Conservation (phyloP, 495 filamentous ascomycete species). For the Elaphomyces granulatus region DNA sequence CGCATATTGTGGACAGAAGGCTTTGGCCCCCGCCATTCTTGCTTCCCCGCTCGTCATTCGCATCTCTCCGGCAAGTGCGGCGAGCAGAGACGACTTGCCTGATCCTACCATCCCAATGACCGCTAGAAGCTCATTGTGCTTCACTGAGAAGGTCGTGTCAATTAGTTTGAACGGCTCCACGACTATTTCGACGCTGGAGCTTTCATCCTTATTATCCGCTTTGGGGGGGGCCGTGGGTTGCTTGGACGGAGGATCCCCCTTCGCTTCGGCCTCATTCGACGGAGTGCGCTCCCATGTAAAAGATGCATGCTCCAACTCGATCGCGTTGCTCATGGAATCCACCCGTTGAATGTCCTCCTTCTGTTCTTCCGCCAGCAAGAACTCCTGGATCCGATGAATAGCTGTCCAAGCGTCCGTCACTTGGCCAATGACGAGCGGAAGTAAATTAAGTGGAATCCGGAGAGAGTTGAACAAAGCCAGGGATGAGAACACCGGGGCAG, state of each 20-base stretch:
- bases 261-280: slow-evolving; percentile 45
- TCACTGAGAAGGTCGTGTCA: slow-evolving; percentile 57
- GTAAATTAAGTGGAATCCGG: slow-evolving; percentile 73
- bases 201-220: slow-evolving; percentile 25
- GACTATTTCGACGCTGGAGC: slow-evolving; percentile 23
- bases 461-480: slow-evolving; percentile 85
- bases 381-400: slow-evolving; percentile 71
- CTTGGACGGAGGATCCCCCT: slow-evolving; percentile 15
- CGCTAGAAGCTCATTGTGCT: slow-evolving; percentile 71
- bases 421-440: slow-evolving; percentile 79
- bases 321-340: slow-evolving; percentile 46
- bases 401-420: slow-evolving; percentile 81
- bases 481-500: slow-evolving; percentile 80
- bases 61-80: slow-evolving; percentile 91
- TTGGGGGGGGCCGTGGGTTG: slow-evolving; percentile 17
- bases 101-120: slow-evolving; percentile 86
- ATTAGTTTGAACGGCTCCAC: slow-evolving; percentile 72
- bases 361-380: slow-evolving; percentile 71
- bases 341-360: slow-evolving; percentile 57
- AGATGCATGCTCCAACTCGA: slow-evolving; percentile 56
- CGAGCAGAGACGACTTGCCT: slow-evolving; percentile 83
- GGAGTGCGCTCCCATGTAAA: slow-evolving; percentile 86
- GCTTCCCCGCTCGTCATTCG: slow-evolving; percentile 60
- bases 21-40: slow-evolving; percentile 57
- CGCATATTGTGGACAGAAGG: slow-evolving; percentile 90